Conservation (phyloP, 139 green algal species). For the Chlamydomonas incerta region DNA sequence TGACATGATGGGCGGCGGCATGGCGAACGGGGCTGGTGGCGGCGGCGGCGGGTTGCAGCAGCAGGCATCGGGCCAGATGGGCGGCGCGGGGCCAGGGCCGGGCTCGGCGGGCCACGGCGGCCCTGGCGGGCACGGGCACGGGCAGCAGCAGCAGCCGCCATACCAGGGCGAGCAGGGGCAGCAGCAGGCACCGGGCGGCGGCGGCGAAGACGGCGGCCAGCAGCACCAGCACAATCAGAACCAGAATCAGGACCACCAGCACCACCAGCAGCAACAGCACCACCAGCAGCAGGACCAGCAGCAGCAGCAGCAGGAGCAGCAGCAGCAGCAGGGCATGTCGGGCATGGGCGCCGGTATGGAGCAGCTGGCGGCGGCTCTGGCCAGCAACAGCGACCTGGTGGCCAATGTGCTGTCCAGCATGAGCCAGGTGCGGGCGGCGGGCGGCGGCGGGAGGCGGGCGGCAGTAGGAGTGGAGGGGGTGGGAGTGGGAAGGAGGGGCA, state of each 20-base stretch:
- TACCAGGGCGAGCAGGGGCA: not conserved
- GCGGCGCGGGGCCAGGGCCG: not conserved
- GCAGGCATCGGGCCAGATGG: not conserved
- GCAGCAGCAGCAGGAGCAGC: not conserved
- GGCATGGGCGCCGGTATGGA: constrained; percentile 5
- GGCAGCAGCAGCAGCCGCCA: not conserved
- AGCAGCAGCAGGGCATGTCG: not conserved
- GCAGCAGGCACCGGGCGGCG: too few species aligned
- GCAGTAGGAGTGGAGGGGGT: not conserved
- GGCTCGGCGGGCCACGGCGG: not conserved
- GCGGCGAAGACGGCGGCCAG: not conserved
- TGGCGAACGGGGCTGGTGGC: not conserved
- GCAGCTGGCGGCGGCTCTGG: constrained; percentile 39
- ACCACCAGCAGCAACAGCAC: not conserved
- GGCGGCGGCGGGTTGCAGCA: not conserved
- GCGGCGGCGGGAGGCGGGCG: too few species aligned
- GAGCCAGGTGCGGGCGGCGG: constrained; percentile 36
- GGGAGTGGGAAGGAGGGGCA: too few species aligned
- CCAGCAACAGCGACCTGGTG: constrained; percentile 27
- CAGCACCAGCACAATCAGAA: not conserved
- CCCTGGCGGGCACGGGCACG: not conserved
- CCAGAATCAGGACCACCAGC: not conserved
- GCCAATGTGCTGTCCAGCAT: constrained; percentile 37
- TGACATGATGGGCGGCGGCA: not conserved
- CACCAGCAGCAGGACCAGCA: not conserved